phyloP scores from a whole-genome alignment of 2,329 filamentous ascomycete genomes.

The Hymenoscyphus occultus region DNA sequence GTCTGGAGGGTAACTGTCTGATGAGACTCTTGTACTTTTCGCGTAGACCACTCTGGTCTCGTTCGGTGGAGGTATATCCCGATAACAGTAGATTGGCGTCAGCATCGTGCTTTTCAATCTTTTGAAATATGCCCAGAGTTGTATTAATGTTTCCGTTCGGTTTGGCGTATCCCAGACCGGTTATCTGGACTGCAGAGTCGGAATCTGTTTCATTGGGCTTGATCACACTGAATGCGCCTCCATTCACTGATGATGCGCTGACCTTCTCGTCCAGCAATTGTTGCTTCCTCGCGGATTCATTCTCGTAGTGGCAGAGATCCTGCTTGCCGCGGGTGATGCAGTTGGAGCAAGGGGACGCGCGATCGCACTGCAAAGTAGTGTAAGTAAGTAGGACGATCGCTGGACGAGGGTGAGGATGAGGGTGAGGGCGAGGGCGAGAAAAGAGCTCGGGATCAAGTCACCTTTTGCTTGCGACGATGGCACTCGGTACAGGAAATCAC shows the following conservation, averaged over 20 bases:
- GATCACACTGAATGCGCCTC: constrained; percentile 19
- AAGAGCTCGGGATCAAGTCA: constrained; percentile 12
- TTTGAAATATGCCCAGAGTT: constrained; percentile 53
- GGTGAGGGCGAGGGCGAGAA: not conserved
- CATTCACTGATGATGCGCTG: constrained; percentile 21
- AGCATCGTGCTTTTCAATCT: constrained; percentile 47
- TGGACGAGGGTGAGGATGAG: not conserved
- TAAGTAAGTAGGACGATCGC: constrained; percentile 3
- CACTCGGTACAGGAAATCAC: constrained; percentile 64
- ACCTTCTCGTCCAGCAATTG: constrained; percentile 31
- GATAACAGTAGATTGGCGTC: constrained; percentile 32
- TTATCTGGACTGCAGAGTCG: constrained; percentile 31
- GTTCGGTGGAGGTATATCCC: constrained; percentile 25
- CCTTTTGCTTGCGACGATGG: constrained; percentile 54
- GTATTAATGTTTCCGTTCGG: constrained; percentile 47
- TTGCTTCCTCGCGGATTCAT: constrained; percentile 33
- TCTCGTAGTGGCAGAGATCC: constrained; percentile 56
- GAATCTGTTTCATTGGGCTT: constrained; percentile 25
- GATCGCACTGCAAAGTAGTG: constrained; percentile 49
- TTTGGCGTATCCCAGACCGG: constrained; percentile 51
- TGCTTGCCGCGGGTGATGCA: constrained; percentile 57
- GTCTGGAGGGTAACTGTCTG: constrained; percentile 53
- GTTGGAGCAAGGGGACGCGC: constrained; percentile 57
- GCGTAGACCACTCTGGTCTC: constrained; percentile 42
- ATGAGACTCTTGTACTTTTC: constrained; percentile 59